A percentile compares a stretch with the other conserved stretches of the same genome.
phyloP scores from a whole-genome alignment of 768 basidiomycete species.

The Lyophyllum atratum region DNA sequence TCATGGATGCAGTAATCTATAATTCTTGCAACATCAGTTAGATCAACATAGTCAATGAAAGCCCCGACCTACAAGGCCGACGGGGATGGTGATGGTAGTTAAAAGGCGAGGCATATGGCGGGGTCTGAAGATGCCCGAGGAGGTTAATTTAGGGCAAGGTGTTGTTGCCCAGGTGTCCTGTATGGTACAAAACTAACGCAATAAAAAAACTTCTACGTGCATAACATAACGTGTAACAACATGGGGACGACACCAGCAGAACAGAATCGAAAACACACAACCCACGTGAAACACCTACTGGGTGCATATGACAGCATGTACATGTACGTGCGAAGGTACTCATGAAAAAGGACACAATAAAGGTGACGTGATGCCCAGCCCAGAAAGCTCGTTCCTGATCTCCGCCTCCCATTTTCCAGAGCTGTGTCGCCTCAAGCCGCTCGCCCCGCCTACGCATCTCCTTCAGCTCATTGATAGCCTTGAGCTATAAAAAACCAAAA shows the following conservation, averaged over 20 bases:
- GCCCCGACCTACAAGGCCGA: no score
- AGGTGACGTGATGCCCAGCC: background rate
- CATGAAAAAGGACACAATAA: background rate
- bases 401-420: slow-evolving; percentile 96
- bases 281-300: background rate
- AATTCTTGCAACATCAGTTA: no score
- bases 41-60: no score
- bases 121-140: no score
- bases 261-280: background rate
- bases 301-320: background rate
- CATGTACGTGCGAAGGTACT: background rate
- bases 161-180: no score
- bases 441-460: slow-evolving; percentile 89
- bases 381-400: slow-evolving; percentile 74
- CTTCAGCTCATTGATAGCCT: slow-evolving; percentile 98
- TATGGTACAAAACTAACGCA: no score
- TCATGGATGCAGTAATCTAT: no score
- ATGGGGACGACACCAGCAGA: background rate
- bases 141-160: no score
- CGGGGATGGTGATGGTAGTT: no score
- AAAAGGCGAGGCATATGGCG: no score
- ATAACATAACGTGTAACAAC: background rate
- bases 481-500: slow-evolving; percentile 61
- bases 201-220: background rate
- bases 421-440: slow-evolving; percentile 89